A percentile compares a stretch with the other conserved stretches of the same genome.
Evolutionary conservation across 2,329 filamentous ascomycete genomes (phyloP).

Genomic region (Calonectria hawksworthii): DNA sequence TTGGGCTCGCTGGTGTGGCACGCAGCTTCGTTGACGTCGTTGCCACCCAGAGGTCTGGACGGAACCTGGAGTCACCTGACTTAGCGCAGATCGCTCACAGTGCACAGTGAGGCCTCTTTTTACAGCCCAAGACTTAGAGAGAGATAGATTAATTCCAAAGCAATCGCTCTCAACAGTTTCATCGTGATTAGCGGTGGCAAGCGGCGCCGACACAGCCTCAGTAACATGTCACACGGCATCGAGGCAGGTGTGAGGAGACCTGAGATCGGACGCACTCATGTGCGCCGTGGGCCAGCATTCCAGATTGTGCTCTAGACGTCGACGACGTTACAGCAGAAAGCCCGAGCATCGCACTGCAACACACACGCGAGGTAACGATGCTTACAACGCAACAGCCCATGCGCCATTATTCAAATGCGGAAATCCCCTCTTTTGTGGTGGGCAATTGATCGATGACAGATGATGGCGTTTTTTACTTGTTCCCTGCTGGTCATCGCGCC

Average conservation of each 20-base stretch:
- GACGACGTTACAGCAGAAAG: neutral
- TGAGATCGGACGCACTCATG: constrained; percentile 1
- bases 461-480: neutral
- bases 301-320: neutral
- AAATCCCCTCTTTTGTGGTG: neutral
- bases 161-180: neutral
- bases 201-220: neutral
- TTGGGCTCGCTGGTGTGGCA: neutral
- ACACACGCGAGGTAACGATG: neutral
- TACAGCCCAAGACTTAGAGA: neutral
- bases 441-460: neutral
- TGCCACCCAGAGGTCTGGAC: neutral
- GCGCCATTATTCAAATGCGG: constrained; percentile 1
- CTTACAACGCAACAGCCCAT: neutral
- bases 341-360: neutral
- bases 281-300: neutral
- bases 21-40: constrained; percentile 12
- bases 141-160: neutral
- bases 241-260: neutral
- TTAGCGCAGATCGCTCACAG: neutral
- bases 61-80: neutral
- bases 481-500: neutral
- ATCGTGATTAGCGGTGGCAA: neutral
- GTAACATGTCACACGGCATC: constrained; percentile 6
- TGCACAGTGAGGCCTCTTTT: constrained; percentile 17